A percentile compares a stretch with the other conserved stretches of the same genome.
Conservation (phyloP, 768 basidiomycete species). For the Kwoniella pini region DNA sequence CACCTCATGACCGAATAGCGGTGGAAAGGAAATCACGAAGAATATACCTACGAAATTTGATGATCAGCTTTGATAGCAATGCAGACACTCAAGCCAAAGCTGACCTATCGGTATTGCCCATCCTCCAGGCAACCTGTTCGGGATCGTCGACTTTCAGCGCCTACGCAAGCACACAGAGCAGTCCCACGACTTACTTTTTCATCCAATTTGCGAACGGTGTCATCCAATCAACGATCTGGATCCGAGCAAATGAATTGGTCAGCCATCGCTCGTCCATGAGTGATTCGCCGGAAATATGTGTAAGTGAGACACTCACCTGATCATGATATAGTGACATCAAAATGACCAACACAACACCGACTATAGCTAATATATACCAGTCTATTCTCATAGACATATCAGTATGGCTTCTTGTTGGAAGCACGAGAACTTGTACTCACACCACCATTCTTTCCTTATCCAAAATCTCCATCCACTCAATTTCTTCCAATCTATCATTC, state of each 20-base stretch:
- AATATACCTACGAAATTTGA: constrained; percentile 57
- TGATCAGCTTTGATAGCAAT: not conserved
- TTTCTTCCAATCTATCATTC: constrained; percentile 38
- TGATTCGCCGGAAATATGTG: not conserved
- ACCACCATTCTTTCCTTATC: constrained; percentile 43
- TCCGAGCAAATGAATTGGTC: no score
- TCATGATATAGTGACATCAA: constrained; percentile 29
- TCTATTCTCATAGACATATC: not conserved
- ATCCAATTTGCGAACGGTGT: constrained; percentile 68
- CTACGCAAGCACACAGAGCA: not conserved
- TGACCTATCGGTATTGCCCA: constrained; percentile 74
- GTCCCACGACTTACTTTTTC: constrained; percentile 54
- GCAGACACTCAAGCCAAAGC: not conserved
- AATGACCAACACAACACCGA: constrained; percentile 19
- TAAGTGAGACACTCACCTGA: constrained; percentile 18
- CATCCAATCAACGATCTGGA: constrained; percentile 72
- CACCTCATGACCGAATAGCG: constrained; percentile 80
- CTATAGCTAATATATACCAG: constrained; percentile 18
- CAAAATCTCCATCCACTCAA: constrained; percentile 44
- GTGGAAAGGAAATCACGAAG: constrained; percentile 84
- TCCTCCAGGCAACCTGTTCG: constrained; percentile 57
- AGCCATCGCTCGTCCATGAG: no score
- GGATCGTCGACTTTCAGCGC: no score
- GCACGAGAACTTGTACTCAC: no score
- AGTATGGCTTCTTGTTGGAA: no score